phyloP scores from a whole-genome alignment of 1,284 basidiomycete species.

The Malassezia nana region DNA sequence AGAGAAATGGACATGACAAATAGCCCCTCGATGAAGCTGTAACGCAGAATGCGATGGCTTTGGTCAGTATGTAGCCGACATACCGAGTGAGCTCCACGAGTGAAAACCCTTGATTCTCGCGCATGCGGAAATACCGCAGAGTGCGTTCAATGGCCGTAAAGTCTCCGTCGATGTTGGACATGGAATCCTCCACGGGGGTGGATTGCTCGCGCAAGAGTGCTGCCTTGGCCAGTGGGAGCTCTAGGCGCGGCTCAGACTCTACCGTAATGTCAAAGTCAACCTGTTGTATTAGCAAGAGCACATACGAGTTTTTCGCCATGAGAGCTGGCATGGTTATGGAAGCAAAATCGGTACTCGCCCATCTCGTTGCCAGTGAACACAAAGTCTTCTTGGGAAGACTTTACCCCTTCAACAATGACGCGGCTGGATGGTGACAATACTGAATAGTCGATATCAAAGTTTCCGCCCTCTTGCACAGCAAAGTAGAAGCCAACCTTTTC shows the following conservation, averaged over 20 bases:
- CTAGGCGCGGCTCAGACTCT: conserved; percentile 41
- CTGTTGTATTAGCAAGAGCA: conserved; percentile 7
- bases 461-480: conserved; percentile 84
- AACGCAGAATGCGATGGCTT: conserved; percentile 38
- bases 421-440: conserved; percentile 81
- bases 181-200: conserved; percentile 40
- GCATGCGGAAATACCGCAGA: conserved; percentile 42
- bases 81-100: conserved; percentile 40
- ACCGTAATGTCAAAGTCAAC: conserved; percentile 49
- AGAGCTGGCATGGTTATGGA: conserved; percentile 66
- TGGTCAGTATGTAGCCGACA: neutral
- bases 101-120: conserved; percentile 43
- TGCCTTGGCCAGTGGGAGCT: conserved; percentile 32
- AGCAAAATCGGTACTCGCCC: conserved; percentile 97
- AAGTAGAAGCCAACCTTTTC: conserved; percentile 73
- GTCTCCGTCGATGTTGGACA: conserved; percentile 28
- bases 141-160: conserved; percentile 32
- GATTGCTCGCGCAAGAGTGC: conserved; percentile 37
- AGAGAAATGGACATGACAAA: conserved; percentile 37
- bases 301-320: conserved; percentile 37
- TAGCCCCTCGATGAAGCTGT: conserved; percentile 33
- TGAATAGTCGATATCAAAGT: conserved; percentile 91
- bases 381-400: conserved; percentile 89
- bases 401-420: conserved; percentile 70
- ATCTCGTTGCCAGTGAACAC: conserved; percentile 86